Evolutionary conservation across 176 grass and related monocot species (phyloP), one percentile per base, ranked within the genome.

Genomic region (Hsuehochloa calcarea): DNA sequence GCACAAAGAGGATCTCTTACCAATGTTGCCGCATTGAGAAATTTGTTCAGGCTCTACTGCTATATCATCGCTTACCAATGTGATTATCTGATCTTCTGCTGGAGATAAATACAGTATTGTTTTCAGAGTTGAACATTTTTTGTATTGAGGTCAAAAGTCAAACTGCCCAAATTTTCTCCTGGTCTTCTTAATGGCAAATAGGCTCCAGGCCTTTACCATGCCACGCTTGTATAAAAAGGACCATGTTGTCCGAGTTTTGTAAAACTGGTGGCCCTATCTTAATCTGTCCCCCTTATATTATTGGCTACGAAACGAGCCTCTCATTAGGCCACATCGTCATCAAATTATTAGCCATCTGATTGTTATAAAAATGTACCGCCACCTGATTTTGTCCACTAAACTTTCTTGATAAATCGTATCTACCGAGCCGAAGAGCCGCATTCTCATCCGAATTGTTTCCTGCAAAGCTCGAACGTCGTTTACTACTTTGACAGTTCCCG

Each of bases 1-100:
- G 66, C 81, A 84, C 50, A 92, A 89, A 82, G 85, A 80, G 41
- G 79, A 79, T 20, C 27, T 95, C 35, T 79, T 86, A 68, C 50
- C 70, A 40, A 66, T 80, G 77, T 56, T 83, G 50, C 64, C 60
- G 8, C 74, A 12, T 20, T 92, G 82, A 89, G 10, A 61, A 3
- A 55, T 66, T 29, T 68, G 40, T 68, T 61, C 31, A 35, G 68
- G 17, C 11, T 66, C 19, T 77, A 46, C 75, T 60, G 71, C 39
- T 84, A 26, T 77, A 52, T 35, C 73, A 54, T 62, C 8, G 58
- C 65, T 64, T 84, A 61, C 61, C 73, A 54, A 8, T 65, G 31
- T 61, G 55, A 81, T 52, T 51, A 68, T 59, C 34, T 70, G 52
- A 71, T 62, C 43, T 29, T 68, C 31, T 38, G 16, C 62, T 75